These are phyloP conservation scores for Solioccasus polychromus DNA, from an alignment of 768 basidiomycete genomes.

Conservation along the genomic window DNA sequence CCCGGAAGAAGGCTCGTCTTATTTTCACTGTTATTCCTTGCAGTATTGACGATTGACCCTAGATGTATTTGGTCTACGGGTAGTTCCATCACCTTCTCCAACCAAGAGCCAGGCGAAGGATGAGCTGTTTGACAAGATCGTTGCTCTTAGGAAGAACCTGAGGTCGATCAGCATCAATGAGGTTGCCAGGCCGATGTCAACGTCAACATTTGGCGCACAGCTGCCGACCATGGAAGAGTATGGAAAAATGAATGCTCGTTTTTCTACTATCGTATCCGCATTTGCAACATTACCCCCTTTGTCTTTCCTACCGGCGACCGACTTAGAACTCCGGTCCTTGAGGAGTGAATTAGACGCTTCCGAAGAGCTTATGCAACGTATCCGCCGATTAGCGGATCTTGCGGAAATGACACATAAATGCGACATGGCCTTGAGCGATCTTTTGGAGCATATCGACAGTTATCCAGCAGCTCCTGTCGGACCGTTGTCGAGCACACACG, in stretches of 20 bases:
- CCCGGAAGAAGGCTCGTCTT: constrained; percentile 25
- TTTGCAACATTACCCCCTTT: constrained; percentile 45
- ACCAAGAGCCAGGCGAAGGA: constrained; percentile 39
- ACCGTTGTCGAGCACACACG: constrained; percentile 49
- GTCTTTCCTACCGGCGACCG: constrained; percentile 38
- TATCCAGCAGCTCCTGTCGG: constrained; percentile 62
- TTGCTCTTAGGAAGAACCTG: constrained; percentile 56
- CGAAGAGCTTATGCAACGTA: constrained; percentile 44
- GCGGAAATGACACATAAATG: constrained; percentile 49
- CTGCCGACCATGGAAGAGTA: constrained; percentile 54
- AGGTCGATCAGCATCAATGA: constrained; percentile 60
- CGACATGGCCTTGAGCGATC: constrained; percentile 77
- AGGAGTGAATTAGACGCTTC: constrained; percentile 56
- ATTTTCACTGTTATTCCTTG: not conserved
- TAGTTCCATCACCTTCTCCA: constrained; percentile 32
- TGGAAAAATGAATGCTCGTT: constrained; percentile 43
- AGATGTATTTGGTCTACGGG: constrained; percentile 60
- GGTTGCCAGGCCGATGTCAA: constrained; percentile 40
- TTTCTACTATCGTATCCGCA: constrained; percentile 45
- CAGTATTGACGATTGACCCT: constrained; percentile 1
- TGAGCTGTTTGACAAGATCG: constrained; percentile 49
- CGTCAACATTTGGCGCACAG: constrained; percentile 32
- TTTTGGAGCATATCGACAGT: constrained; percentile 83
- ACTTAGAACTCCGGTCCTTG: constrained; percentile 63
- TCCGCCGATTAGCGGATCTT: constrained; percentile 57